Evolutionary conservation across 1,284 basidiomycete species (phyloP).

Genomic region (Cystobasidium sp.): DNA sequence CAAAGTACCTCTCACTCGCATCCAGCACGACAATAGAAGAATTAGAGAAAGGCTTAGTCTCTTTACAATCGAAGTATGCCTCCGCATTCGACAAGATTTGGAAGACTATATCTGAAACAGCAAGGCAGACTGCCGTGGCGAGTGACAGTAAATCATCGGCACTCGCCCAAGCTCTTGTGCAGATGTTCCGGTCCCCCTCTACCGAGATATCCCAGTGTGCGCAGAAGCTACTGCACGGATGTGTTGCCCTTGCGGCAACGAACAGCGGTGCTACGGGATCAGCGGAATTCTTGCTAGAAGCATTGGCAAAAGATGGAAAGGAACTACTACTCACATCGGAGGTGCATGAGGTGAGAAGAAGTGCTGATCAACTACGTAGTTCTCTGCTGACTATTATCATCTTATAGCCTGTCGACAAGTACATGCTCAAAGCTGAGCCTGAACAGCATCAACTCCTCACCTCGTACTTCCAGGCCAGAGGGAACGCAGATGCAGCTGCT

Average conservation of each 20-base stretch:
- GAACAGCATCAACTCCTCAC: conserved; percentile 2
- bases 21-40: neutral
- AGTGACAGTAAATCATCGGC: neutral
- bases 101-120: neutral
- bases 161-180: neutral
- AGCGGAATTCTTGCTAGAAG: conserved; percentile 1
- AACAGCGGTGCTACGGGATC: neutral
- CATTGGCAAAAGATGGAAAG: conserved; percentile 4
- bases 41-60: conserved; percentile 7
- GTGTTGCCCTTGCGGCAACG: neutral
- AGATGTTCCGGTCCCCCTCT: neutral
- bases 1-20: conserved; percentile 6
- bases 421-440: conserved; percentile 15
- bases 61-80: neutral
- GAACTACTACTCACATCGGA: neutral
- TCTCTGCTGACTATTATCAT: neutral
- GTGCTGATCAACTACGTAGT: neutral
- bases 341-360: neutral
- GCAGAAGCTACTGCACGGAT: neutral
- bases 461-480: conserved; percentile 1
- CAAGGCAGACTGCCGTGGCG: neutral
- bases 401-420: conserved; percentile 8
- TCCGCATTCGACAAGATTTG: neutral
- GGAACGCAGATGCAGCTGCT: neutral
- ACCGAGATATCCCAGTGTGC: neutral